Base-by-base conservation (phyloP, 1,139 yeast species). In the Taphrina pruni region DNA sequence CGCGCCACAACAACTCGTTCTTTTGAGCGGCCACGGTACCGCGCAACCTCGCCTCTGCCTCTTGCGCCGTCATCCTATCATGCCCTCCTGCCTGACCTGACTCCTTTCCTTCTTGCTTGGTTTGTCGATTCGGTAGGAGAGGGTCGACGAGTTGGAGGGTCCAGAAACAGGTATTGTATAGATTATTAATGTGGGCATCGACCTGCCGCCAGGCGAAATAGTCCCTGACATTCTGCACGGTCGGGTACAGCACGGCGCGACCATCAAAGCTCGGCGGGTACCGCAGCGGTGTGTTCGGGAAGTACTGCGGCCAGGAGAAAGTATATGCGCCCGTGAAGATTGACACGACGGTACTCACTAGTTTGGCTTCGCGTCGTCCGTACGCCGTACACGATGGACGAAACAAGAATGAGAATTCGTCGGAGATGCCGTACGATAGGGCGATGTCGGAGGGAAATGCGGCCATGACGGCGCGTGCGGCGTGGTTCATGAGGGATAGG, bases 111-210 rank as follows among this genome's bases (percentile, higher is more conserved):
- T 26, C 32, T 1, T 26, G 0, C 17, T 17, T 26, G 1, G 2
- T 26, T 26, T 26, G 32, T 4, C 4, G 32, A 26, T 26, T 26
- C 2, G 32, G 4, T 26, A 26, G 32, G 32, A 26, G 2, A 26
- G 51, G 51, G 26, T n/a, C 2, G 71, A 84, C 81, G 41, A 81
- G 77, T 0, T 94, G 95, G 74, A 95, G 81, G 7, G 87, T 83
- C 99, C 99, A 94, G 76, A 94, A 95, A 0, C 92, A 82, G 0
- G 99, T 95, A 76, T 94, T 94, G 81, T 93, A 95, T 72, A 95
- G 79, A 77, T 94, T 94, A 77, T 94, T 94, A 70, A 94, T 94
- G 78, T 94, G 99, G 70, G 99, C 94, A 77, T 94, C 99, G 0
- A 89, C 99, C 77, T 91, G 98, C 74, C 99, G 83, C 99, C 99